A percentile compares a stretch with the other conserved stretches of the same genome.
These are phyloP conservation scores for Hericium erinaceus DNA, from an alignment of 768 basidiomycete species.

Conservation along the genomic window DNA sequence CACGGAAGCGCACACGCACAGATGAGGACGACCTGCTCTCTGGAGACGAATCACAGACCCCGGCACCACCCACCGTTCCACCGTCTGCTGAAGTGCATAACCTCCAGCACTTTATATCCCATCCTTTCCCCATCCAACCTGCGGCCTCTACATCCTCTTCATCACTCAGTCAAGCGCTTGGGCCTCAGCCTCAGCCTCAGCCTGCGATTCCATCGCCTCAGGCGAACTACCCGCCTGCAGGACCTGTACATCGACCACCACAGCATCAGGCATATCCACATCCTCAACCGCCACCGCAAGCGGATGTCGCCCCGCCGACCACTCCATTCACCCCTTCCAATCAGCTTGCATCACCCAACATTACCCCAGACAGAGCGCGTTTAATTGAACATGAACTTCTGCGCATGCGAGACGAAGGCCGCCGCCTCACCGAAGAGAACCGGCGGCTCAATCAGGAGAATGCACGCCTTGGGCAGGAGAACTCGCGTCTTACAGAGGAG, in stretches of 20 bases:
- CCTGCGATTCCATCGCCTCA: background rate
- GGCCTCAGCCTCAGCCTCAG: background rate
- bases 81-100: background rate
- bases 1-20: background rate
- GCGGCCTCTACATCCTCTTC: background rate
- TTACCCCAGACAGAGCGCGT: background rate
- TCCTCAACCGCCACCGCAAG: background rate
- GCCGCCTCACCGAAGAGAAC: slow-evolving; percentile 12
- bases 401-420: slow-evolving; percentile 11
- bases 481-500: slow-evolving; percentile 8
- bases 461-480: slow-evolving; percentile 10
- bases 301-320: background rate
- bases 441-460: slow-evolving; percentile 13
- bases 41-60: background rate
- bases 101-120: background rate
- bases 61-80: background rate
- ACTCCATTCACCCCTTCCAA: no score
- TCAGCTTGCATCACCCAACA: no score
- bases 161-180: background rate
- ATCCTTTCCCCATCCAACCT: background rate
- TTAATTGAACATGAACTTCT: slow-evolving; percentile 3
- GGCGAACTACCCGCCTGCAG: background rate
- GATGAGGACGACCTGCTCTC: background rate
- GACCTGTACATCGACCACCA: no score
- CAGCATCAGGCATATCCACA: background rate